These are phyloP conservation scores for Citrus reticulata DNA, from an alignment of 345 rosid species.

Conservation along the genomic window DNA sequence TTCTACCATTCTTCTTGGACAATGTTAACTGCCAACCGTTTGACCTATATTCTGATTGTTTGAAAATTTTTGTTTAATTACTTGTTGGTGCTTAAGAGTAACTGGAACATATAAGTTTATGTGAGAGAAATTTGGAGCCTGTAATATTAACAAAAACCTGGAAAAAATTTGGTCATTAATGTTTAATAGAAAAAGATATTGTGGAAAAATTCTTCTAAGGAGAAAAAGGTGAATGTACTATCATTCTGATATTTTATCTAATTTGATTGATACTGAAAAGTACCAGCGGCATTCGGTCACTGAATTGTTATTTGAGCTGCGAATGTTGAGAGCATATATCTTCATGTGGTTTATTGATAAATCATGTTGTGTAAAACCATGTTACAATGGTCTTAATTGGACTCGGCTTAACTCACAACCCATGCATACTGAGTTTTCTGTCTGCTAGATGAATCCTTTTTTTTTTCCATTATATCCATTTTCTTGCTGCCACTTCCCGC, in stretches of 20 bases:
- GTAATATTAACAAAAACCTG: background rate
- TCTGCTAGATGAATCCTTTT: constrained; percentile 10
- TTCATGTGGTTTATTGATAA: background rate
- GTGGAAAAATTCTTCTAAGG: background rate
- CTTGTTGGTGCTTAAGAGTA: background rate
- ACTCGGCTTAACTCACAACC: background rate
- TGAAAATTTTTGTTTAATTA: background rate
- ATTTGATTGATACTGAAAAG: background rate
- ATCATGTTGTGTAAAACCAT: background rate
- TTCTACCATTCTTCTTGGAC: background rate
- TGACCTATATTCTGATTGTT: background rate
- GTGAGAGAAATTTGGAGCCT: background rate
- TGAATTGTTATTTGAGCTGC: background rate
- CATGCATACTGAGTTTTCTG: background rate
- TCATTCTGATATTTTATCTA: background rate
- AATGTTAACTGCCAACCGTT: background rate
- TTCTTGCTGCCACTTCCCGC: background rate
- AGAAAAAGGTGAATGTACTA: background rate
- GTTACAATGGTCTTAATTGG: background rate
- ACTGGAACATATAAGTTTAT: background rate
- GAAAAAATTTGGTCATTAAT: background rate
- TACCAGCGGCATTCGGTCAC: background rate
- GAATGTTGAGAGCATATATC: background rate
- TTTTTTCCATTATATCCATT: background rate
- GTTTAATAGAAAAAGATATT: background rate